Percentiles rank a stretch among this genome's conserved stretches.
Evolutionary conservation across 257 asterid species (phyloP).

Genomic region (Nicotiana tabacum): DNA sequence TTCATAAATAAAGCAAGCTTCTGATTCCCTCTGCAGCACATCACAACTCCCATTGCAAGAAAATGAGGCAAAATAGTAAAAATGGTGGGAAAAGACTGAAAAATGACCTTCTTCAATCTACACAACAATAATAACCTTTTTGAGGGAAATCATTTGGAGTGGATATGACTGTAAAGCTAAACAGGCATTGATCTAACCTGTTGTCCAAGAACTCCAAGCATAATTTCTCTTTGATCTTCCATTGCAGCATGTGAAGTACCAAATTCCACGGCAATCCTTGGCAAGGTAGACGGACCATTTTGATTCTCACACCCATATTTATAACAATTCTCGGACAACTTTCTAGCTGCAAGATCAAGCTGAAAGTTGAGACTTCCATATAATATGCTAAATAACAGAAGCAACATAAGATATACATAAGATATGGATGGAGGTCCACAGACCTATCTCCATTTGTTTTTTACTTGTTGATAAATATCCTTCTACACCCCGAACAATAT

Average conservation of each 20-base stretch:
- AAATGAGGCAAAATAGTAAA: background rate
- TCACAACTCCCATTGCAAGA: background rate
- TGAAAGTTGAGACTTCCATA: slow-evolving; percentile 23
- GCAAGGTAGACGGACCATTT: slow-evolving; percentile 55
- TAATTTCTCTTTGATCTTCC: slow-evolving; percentile 79
- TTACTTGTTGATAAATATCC: slow-evolving; percentile 65
- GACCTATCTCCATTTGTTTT: slow-evolving; percentile 87
- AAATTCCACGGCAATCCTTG: slow-evolving; percentile 56
- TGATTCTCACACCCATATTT: slow-evolving; percentile 82
- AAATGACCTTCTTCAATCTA: background rate
- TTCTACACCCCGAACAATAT: slow-evolving; percentile 80
- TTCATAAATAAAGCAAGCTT: background rate
- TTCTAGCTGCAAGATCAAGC: slow-evolving; percentile 57
- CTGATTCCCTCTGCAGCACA: background rate
- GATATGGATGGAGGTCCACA: slow-evolving; percentile 18
- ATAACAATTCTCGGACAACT: slow-evolving; percentile 84
- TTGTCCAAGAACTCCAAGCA: slow-evolving; percentile 70
- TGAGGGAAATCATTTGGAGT: background rate
- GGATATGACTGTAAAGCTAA: background rate
- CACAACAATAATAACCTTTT: background rate
- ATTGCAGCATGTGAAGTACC: slow-evolving; percentile 82
- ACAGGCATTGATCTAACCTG: slow-evolving; percentile 47
- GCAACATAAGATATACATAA: slow-evolving; percentile 9
- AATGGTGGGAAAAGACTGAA: background rate
- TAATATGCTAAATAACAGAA: slow-evolving; percentile 10